Evolutionary conservation across 805 yeast genomes (phyloP), one percentile per base, ranked within the genome.

Genomic region (Schwanniomyces sp.): DNA sequence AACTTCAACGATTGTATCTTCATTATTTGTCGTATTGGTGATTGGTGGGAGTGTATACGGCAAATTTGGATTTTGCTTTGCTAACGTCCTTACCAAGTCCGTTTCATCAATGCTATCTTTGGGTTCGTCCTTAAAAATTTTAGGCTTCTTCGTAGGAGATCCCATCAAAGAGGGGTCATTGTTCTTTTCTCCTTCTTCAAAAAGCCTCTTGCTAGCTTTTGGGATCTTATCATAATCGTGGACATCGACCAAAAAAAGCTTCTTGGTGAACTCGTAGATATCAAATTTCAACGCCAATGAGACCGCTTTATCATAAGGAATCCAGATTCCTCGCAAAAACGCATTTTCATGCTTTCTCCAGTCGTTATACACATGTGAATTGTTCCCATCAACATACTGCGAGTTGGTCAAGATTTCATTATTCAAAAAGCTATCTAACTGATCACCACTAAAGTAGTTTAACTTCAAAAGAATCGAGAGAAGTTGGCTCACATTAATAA

Each of bases 281-380:
- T 72, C 76, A 48, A 72, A 70, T 44, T 65, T 65, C 24, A 64
- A 54, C 10, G 75, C 70, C n/a, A 73, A 48, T 17, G 55, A 47
- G 14, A 73, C 74, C 2, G 77, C 76, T 53, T 66, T 69, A 47
- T 72, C 78, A 57, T 70, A 73, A 11, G 77, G 68, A 21, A 73
- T 61, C 78, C 78, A 73, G 17, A 72, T 44, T 0, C 78, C 78
- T 28, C 63, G 54, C 29, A 72, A 48, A 34, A 51, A 53, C 4
- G 50, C 28, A 47, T 64, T 62, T 17, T 60, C 64, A 50, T 64
- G 66, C n/a, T 52, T 43, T 4, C 66, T 52, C 30, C 55, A 62
- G 56, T 73, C 75, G 43, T 61, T 58, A 46, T 52, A 60, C 36
- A 56, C 56, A 17, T 57, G 51, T 6, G 54, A 45, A 28, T 46